These are phyloP conservation scores for Myxozyma melibiosi DNA, from an alignment of 805 yeast species.

Conservation along the genomic window DNA sequence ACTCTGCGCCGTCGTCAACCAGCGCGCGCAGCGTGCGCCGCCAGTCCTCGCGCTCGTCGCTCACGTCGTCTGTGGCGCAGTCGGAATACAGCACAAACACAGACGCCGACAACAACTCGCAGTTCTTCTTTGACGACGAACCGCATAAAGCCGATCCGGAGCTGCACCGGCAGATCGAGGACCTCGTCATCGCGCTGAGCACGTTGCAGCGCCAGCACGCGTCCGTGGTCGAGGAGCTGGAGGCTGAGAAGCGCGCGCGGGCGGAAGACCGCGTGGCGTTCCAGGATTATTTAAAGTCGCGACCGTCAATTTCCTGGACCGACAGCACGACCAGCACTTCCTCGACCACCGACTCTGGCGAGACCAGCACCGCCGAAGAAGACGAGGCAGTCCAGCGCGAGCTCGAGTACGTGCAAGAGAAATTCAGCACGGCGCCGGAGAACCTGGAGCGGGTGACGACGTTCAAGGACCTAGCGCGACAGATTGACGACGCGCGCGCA, in stretches of 20 bases:
- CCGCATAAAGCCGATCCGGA: conserved; percentile 10
- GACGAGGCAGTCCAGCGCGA: not conserved
- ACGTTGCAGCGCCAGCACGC: conserved; percentile 31
- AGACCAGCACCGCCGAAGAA: not conserved
- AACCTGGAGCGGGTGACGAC: conserved; percentile 19
- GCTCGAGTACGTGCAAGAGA: conserved; percentile 2
- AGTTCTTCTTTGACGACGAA: not conserved
- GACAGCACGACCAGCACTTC: not conserved
- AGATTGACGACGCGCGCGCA: conserved; percentile 25
- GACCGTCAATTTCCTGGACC: not conserved
- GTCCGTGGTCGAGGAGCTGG: conserved; percentile 29
- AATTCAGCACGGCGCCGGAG: conserved; percentile 8
- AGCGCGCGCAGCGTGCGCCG: conserved; percentile 8
- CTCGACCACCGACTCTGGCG: not conserved
- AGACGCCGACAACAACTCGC: not conserved
- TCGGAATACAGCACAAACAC: not conserved
- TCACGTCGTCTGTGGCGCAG: not conserved
- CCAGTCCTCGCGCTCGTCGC: conserved; percentile 12
- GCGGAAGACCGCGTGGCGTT: conserved; percentile 25
- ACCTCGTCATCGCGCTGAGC: conserved; percentile 29
- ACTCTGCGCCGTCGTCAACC: not conserved
- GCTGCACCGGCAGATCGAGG: conserved; percentile 32
- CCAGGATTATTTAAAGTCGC: conserved; percentile 7
- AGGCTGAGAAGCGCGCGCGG: conserved; percentile 29
- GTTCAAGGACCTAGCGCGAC: conserved; percentile 20